These are phyloP conservation scores for Pseudofabraea citricarpa DNA, from an alignment of 2,329 filamentous ascomycete species.

Conservation along the genomic window DNA sequence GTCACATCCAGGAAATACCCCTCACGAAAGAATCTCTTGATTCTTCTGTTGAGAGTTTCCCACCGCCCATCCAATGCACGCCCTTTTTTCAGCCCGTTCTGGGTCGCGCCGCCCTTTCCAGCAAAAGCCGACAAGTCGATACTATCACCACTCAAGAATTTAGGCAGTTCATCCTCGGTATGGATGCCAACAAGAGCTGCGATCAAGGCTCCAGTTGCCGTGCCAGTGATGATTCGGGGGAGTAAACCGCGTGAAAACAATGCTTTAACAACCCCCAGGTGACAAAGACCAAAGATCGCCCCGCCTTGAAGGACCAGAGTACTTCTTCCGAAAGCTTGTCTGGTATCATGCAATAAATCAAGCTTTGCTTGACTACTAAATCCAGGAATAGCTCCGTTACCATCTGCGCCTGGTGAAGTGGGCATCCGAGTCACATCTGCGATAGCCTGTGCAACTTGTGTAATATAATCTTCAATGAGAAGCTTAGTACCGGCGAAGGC, in stretches of 20 bases:
- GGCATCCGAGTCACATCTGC: conserved; percentile 68
- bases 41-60: conserved; percentile 60
- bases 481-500: conserved; percentile 87
- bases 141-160: conserved; percentile 69
- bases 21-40: conserved; percentile 65
- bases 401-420: conserved; percentile 41
- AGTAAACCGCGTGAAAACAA: conserved; percentile 75
- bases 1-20: conserved; percentile 81
- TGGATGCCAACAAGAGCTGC: conserved; percentile 84
- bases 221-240: conserved; percentile 87
- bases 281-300: conserved; percentile 85
- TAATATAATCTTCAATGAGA: conserved; percentile 86
- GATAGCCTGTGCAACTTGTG: conserved; percentile 75
- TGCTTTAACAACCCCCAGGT: conserved; percentile 86
- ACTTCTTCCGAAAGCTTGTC: conserved; percentile 82
- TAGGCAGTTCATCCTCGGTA: conserved; percentile 77
- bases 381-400: conserved; percentile 32
- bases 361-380: conserved; percentile 55
- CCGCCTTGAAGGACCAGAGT: conserved; percentile 85
- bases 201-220: conserved; percentile 83
- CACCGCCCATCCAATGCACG: conserved; percentile 34
- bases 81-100: conserved; percentile 26
- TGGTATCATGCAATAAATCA: conserved; percentile 79
- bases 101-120: conserved; percentile 25
- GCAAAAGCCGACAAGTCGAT: conserved; percentile 82